Conservation (phyloP, 2,329 filamentous ascomycete species). For the Venturiaceae sp. region DNA sequence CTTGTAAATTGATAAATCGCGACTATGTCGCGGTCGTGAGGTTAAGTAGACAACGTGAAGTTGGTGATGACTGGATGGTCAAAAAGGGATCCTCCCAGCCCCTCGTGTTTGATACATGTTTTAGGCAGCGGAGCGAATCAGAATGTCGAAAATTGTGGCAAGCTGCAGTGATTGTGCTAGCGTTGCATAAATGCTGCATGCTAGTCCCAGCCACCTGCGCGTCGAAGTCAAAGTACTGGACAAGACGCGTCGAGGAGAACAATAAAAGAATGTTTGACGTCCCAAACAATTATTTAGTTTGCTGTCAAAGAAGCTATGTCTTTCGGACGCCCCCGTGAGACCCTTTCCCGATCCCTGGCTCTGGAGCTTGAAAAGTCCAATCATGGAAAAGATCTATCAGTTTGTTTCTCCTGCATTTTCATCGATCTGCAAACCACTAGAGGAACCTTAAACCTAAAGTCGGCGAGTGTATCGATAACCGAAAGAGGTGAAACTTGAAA, state of each 20-base stretch:
- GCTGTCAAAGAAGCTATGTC: neutral
- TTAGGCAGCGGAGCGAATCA: neutral
- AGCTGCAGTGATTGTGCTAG: neutral
- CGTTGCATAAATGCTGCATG: neutral
- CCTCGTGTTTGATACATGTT: neutral
- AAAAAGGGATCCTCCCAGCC: neutral
- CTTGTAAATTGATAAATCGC: slow-evolving; percentile 15
- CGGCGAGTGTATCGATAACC: no score
- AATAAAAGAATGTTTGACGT: neutral
- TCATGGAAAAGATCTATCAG: no score
- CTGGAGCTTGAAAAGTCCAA: no score
- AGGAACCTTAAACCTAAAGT: no score
- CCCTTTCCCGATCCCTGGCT: no score
- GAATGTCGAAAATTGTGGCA: neutral
- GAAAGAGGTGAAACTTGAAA: no score
- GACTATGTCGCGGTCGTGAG: slow-evolving; percentile 28
- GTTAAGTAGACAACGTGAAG: slow-evolving; percentile 9
- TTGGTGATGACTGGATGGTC: slow-evolving; percentile 4
- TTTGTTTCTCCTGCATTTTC: no score
- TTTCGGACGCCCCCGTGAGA: no score
- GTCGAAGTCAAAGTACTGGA: neutral
- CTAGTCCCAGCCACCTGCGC: neutral
- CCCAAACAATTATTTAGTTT: neutral
- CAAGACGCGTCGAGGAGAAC: neutral
- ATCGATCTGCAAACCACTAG: no score